Percentiles rank a stretch among this genome's conserved stretches.
phyloP scores from a whole-genome alignment of 2,329 filamentous ascomycete genomes.

The Eutypella sp. region DNA sequence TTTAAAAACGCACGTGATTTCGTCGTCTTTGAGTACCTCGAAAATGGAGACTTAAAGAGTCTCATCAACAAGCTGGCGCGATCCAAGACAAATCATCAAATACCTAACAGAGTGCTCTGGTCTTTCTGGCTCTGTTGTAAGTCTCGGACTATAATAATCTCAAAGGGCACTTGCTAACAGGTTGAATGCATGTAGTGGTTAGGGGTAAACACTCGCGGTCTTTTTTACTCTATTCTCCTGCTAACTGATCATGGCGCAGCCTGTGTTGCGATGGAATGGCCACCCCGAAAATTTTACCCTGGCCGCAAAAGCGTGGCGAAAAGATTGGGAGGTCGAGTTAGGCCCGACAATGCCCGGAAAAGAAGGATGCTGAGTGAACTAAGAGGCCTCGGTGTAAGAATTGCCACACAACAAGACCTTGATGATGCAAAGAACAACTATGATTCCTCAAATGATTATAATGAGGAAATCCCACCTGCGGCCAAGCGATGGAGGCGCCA shows the following conservation, averaged over 20 bases:
- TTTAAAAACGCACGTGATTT: constrained; percentile 3
- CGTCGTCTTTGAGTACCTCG: constrained; percentile 15
- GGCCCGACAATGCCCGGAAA: background rate
- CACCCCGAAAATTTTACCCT: background rate
- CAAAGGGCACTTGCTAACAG: too few species aligned
- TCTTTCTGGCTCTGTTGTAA: constrained; percentile 15
- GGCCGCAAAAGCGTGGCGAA: background rate
- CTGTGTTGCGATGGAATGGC: constrained; percentile 1
- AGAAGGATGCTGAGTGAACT: background rate
- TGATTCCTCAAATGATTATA: background rate
- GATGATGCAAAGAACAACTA: background rate
- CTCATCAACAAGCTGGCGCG: constrained; percentile 10
- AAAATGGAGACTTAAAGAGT: constrained; percentile 11
- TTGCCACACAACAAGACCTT: background rate
- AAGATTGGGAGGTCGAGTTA: background rate
- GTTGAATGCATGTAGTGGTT: constrained; percentile 1
- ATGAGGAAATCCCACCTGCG: background rate
- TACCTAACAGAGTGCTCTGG: constrained; percentile 14
- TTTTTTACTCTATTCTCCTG: background rate
- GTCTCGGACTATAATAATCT: too few species aligned
- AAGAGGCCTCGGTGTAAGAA: background rate
- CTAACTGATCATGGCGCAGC: background rate
- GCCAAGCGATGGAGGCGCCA: background rate
- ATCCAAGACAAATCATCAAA: too few species aligned
- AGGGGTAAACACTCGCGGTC: background rate